Evolutionary conservation across 129 eudicot species (phyloP).

Genomic region (Tagetes erecta): DNA sequence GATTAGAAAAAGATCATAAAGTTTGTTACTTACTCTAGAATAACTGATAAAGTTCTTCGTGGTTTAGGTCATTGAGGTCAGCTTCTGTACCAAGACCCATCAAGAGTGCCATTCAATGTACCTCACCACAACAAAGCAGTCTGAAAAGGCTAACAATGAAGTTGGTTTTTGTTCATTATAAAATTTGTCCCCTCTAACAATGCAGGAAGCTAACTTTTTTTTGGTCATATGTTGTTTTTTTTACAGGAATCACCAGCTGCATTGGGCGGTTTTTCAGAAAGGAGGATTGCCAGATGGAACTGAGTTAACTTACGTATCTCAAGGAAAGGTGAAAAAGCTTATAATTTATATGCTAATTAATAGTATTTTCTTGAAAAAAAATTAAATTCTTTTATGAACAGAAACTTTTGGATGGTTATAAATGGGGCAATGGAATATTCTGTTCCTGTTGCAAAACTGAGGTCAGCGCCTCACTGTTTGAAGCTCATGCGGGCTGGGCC

Average conservation of each 20-base stretch:
- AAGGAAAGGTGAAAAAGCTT: conserved; percentile 63
- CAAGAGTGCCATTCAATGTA: conserved; percentile 40
- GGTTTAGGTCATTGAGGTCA: conserved; percentile 50
- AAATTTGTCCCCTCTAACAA: background rate
- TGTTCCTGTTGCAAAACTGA: conserved; percentile 75
- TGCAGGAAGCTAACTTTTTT: conserved; percentile 24
- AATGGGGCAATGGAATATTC: conserved; percentile 68
- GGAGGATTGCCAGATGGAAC: conserved; percentile 94
- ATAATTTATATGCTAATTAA: background rate
- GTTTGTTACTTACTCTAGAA: conserved; percentile 3
- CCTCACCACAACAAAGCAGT: conserved; percentile 39
- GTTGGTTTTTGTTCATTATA: conserved; percentile 37
- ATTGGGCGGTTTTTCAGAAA: conserved; percentile 76
- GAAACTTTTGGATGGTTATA: conserved; percentile 85
- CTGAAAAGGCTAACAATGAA: conserved; percentile 63
- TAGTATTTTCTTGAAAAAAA: conserved; percentile 21
- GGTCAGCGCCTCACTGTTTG: conserved; percentile 91
- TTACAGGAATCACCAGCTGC: conserved; percentile 79
- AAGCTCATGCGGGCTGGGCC: conserved; percentile 98
- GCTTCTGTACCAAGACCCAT: conserved; percentile 40
- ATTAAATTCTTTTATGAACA: conserved; percentile 34
- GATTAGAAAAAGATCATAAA: conserved; percentile 10
- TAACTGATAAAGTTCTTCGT: conserved; percentile 7
- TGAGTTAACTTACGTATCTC: conserved; percentile 71
- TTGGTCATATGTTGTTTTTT: conserved; percentile 25